Evolutionary conservation across 768 basidiomycete species (phyloP), one percentile per base, ranked within the genome.

Genomic region (Pilatotrama ljubarskyi): DNA sequence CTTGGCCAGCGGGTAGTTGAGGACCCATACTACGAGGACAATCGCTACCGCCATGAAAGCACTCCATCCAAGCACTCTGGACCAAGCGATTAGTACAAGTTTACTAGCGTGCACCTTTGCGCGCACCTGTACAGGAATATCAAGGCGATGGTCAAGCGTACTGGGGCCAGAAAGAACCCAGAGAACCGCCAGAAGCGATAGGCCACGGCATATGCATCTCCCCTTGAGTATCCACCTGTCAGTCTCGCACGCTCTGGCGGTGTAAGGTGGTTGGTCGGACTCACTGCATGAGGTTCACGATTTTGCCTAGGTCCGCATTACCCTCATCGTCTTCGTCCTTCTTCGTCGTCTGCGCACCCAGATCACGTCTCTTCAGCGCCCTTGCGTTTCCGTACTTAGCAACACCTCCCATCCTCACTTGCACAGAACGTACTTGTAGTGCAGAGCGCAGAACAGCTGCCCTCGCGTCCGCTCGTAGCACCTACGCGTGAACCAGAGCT

Each of bases 111-210:
- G 32, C 7, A 17, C 17, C 10, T 37, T 5, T 10, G 10, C 7
- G 24, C 6, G 71, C 61, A 89, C 90, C 82, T 79, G 71, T 91
- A 90, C 4, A 93, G 77, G 71, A 91, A 93, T 2, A 83, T 71
- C 22, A 88, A 68, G 10, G 90, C 86, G 42, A 92, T 87, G 37
- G 77, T 75, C 18, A 92, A 75, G 32, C 85, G 81, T 24, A 88
- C 73, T 13, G 88, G 87, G 7, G 85, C 80, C 3, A 80, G 74
- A 63, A 86, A 83, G n/a, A 90, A 67, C 1, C 78, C 81, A 5
- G 86, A 82, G 70, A 87, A 86, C 38, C 87, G 83, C 88, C 87
- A 90, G 69, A 88, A 88, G 4, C 87, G 78, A 63, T 87, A 84
- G 2, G 87, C 77, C 15, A 90, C 85, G 18, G 86, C 81, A 65